A percentile compares a stretch with the other conserved stretches of the same genome.
These are phyloP conservation scores for Fonsecaea erecta DNA, from an alignment of 2,329 filamentous ascomycete species.

Conservation along the genomic window DNA sequence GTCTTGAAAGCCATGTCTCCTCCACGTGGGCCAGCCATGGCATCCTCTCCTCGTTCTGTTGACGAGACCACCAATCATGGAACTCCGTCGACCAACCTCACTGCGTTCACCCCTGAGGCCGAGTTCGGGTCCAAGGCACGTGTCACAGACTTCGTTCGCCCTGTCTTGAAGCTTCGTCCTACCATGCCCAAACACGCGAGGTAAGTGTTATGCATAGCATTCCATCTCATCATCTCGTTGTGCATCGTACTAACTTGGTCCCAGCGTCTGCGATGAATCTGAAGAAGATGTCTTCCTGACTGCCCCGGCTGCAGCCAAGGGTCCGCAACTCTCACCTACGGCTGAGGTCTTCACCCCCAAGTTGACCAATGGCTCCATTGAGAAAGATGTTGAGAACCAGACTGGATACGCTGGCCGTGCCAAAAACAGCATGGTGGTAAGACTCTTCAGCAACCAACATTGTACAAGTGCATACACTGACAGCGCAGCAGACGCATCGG, in stretches of 20 bases:
- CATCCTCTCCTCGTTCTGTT: slow-evolving; percentile 30
- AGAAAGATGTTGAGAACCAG: slow-evolving; percentile 7
- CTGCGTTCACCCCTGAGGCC: slow-evolving; percentile 67
- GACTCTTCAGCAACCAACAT: slow-evolving; percentile 2
- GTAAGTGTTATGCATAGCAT: slow-evolving; percentile 12
- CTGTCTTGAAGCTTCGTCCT: slow-evolving; percentile 9
- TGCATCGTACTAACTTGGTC: slow-evolving; percentile 21
- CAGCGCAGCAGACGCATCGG: background rate
- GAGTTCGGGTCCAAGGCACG: slow-evolving; percentile 48
- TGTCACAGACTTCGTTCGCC: slow-evolving; percentile 32
- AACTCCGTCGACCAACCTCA: slow-evolving; percentile 68
- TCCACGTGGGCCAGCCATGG: slow-evolving; percentile 18
- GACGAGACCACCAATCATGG: slow-evolving; percentile 47
- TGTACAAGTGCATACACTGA: background rate
- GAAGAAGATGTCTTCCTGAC: slow-evolving; percentile 39
- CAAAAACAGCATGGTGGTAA: slow-evolving; percentile 7
- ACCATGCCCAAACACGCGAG: slow-evolving; percentile 11
- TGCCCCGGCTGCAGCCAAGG: slow-evolving; percentile 42
- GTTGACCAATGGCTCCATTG: slow-evolving; percentile 2
- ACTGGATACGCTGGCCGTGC: slow-evolving; percentile 4
- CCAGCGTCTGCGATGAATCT: slow-evolving; percentile 38
- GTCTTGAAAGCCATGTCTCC: slow-evolving; percentile 23
- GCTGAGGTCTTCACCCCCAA: slow-evolving; percentile 35
- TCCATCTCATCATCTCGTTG: background rate
- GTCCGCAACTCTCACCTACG: slow-evolving; percentile 34